Base-by-base conservation (phyloP, 345 rosid genomes). In the Eucalyptus pauciflora region DNA sequence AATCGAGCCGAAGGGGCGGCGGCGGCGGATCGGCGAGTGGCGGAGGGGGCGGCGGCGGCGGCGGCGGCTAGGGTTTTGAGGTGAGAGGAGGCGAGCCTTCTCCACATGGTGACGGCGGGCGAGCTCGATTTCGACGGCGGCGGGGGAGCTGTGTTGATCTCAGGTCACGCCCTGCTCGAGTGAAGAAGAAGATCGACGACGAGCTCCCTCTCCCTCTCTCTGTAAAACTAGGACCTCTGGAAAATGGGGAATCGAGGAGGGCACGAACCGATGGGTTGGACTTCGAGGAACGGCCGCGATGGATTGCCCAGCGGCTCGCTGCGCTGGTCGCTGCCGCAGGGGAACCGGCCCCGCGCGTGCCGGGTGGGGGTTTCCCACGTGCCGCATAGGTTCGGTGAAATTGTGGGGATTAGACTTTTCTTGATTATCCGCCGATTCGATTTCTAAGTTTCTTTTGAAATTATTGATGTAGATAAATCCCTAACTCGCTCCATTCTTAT, bases 51-150 rank as follows among this genome's bases (percentile, higher is more conserved):
- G 18, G 86, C 80, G 67, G 54, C 33, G 54, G 88, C 20, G 87
- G 89, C 89, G 54, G 88, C 20, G 87, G 89, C 89, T 90, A 86
- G 91, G 91, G 91, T 88, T 88, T 88, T 90, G 88, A 90, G 91
- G 56, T 86, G 88, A 31, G 88, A 90, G 51, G 88, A 67, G 67
- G 51, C 88, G 71, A 88, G 86, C 49, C 91, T 90, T 50, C 89
- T 90, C 89, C 89, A 90, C 91, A 88, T 90, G 86, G 89, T 71
- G 48, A 88, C 58, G 58, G 58, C 58, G 25, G 58, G 25, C 2
- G 29, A 41, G 62, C 33, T 33, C 64, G 43, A 33, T 20, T 43
- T 27, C 33, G 86, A 15, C 16, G 60, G 64, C 22, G 89, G 41
- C 51, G 60, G 64, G 41, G 60, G 80, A 13, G 69, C 31, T 48